Evolutionary conservation across 1,284 basidiomycete genomes (phyloP), one percentile per base, ranked within the genome.

Genomic region (Ustilago esculenta): DNA sequence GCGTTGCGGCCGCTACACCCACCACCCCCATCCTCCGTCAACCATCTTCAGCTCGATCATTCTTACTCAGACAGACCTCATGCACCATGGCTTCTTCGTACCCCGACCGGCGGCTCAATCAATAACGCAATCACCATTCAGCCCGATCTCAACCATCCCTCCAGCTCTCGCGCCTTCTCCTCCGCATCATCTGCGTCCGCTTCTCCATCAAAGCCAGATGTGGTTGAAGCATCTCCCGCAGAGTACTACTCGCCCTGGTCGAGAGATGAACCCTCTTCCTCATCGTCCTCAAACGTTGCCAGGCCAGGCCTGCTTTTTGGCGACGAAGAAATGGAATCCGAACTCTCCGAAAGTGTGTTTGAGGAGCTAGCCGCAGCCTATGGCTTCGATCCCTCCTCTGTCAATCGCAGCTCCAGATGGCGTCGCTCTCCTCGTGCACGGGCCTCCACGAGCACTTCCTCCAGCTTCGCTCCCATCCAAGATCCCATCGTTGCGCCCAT

Each of bases 41-140:
- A n/a, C n/a, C 40, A 49, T 30, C 42, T 46, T 18, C 58, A 57
- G 6, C 46, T 44, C n/a, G 45, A 53, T 30, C 18, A 24, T 7
- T 42, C 50, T 11, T 43, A 41, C 12, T 40, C 37, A 15, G 57
- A 71, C 5, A 65, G 20, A 45, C 48, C 49, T 14, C 81, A 20
- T 42, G 72, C 30, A 57, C 74, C 34, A 72, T 83, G 58, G 80
- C 60, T 67, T 8, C 54, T 78, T 60, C 86, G 87, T 41, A 85
- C 85, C 47, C 83, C 82, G 11, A 83, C 90, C 5, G 80, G 84
- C 5, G 89, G 88, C 5, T 89, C 88, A 4, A 92, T 93, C 82
- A 92, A 92, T 82, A 94, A 94, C 80, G 68, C 90, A 11, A 88
- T 93, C 39, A 82, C 89, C 50, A 86, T 77, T 15, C 65, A 72